phyloP scores from a whole-genome alignment of 164 flowering plant genomes.

The Macadamia integrifolia region DNA sequence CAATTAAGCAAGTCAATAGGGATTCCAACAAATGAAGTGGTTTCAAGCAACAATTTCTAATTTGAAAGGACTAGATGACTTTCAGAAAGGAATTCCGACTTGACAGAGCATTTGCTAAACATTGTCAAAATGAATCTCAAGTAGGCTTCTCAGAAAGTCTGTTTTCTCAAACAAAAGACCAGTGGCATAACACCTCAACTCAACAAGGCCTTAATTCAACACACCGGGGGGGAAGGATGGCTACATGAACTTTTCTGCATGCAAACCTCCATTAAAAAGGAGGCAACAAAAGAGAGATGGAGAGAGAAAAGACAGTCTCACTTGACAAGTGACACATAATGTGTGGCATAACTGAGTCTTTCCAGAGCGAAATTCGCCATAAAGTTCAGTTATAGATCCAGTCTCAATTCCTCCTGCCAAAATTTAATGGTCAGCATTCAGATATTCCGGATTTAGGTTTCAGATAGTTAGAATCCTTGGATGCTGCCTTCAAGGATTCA shows the following conservation, averaged over 20 bases:
- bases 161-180: not conserved
- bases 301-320: slow-evolving; percentile 19
- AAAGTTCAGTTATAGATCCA: slow-evolving; percentile 89
- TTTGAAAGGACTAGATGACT: not conserved
- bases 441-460: not conserved
- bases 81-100: not conserved
- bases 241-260: too few relatives aligned
- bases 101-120: not conserved
- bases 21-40: not conserved
- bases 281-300: not conserved
- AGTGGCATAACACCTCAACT: too few relatives aligned
- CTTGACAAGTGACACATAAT: slow-evolving; percentile 95
- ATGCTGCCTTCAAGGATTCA: not conserved
- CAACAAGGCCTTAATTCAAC: too few relatives aligned
- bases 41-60: not conserved
- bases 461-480: not conserved
- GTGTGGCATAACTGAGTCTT: slow-evolving; percentile 98
- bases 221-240: too few relatives aligned
- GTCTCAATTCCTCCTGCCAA: slow-evolving; percentile 86
- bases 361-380: slow-evolving; percentile 95
- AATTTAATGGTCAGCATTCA: not conserved
- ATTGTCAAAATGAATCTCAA: not conserved
- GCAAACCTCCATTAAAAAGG: not conserved
- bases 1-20: not conserved
- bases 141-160: not conserved